Evolutionary conservation across 257 asterid genomes (phyloP), one percentile per base, ranked within the genome.

Genomic region (Solanum habrochaites): DNA sequence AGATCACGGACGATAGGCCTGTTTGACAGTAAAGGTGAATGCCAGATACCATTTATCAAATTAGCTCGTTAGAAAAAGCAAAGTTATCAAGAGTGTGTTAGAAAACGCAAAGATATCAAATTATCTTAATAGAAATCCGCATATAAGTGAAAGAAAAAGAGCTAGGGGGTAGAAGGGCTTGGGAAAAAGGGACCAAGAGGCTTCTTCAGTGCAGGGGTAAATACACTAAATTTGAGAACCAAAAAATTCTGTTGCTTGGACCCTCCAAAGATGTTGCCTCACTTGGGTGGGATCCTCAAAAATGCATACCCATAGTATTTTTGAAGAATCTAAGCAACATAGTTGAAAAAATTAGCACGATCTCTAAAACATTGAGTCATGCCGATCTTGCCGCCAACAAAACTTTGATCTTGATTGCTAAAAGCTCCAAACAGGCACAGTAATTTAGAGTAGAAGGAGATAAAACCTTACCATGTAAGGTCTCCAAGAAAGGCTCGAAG

Each of bases 1-100:
- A 97, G 91, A 93, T 97, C 99, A 6, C 98, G 93, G 45, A 97
- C 96, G 21, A 95, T 93, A n/a, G 98, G 98, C 98, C 99, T 97
- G 94, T 45, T 43, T 12, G 12, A 27, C 4, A 9, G 21, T 86
- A 43, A 67, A 27, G 73, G 25, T 39, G 66, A 85, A 80, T 32
- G 80, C 13, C 25, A 43, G 13, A 40, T 45, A 74, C 25, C 35
- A 64, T 75, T 62, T 71, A 69, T 39, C 29, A 69, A 25, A 67
- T n/a, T 11, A 35, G 49, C 72, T 14, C 16, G 13, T 70, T 18
- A n/a, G 47, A 20, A 72, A 70, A 35, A 37, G 39, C 47, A 37
- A 35, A 72, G 18, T 12, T 74, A 73, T 73, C 81, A 74, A 35
- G 49, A 25, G 16, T 37, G 81, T 72, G 80, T 70, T 11, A 13